These are phyloP conservation scores for Podaxis mareebaensis DNA, from an alignment of 768 basidiomycete species.

Conservation along the genomic window DNA sequence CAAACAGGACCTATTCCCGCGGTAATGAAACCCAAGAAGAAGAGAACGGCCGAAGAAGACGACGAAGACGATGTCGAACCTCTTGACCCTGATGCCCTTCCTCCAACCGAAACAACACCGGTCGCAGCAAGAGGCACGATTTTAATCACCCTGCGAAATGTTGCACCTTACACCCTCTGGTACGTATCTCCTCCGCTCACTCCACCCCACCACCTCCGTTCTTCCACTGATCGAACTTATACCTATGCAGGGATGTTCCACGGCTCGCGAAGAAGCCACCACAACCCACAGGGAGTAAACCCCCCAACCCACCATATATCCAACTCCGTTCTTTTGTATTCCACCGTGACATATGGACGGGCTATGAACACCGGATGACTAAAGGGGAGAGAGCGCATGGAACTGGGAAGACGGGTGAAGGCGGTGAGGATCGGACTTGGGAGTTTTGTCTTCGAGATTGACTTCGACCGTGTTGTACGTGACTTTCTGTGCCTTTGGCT, in stretches of 20 bases:
- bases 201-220: background rate
- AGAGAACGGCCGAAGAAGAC: slow-evolving; percentile 50
- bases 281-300: slow-evolving; percentile 43
- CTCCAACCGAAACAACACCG: slow-evolving; percentile 17
- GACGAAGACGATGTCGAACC: slow-evolving; percentile 30
- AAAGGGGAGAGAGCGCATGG: slow-evolving; percentile 78
- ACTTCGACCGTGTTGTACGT: background rate
- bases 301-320: slow-evolving; percentile 65
- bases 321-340: slow-evolving; percentile 83
- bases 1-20: slow-evolving; percentile 55
- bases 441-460: slow-evolving; percentile 65
- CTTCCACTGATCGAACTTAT: slow-evolving; percentile 7
- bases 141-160: slow-evolving; percentile 85
- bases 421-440: slow-evolving; percentile 85
- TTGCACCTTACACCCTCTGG: slow-evolving; percentile 88
- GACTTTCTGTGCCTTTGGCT: background rate
- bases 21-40: slow-evolving; percentile 39
- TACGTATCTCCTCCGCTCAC: slow-evolving; percentile 29
- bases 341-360: slow-evolving; percentile 66
- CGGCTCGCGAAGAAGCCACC: slow-evolving; percentile 77
- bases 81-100: slow-evolving; percentile 17
- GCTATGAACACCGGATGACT: slow-evolving; percentile 94
- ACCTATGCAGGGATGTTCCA: slow-evolving; percentile 64
- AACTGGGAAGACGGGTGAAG: slow-evolving; percentile 65
- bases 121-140: slow-evolving; percentile 61